Evolutionary conservation across 2,329 filamentous ascomycete species (phyloP).

Genomic region (Trichophyton rubrum): DNA sequence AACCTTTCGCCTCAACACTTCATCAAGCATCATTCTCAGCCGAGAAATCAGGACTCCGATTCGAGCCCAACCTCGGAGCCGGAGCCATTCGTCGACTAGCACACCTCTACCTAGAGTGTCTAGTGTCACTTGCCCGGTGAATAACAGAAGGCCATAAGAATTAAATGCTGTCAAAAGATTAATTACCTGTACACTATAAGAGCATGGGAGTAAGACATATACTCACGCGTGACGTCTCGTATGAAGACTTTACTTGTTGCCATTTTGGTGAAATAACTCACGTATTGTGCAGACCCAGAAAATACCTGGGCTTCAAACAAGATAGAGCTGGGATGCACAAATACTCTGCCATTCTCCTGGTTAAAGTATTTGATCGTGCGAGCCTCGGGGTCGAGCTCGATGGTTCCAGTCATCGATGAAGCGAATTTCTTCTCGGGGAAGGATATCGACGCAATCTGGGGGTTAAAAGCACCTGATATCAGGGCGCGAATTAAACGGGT

Average conservation of each 20-base stretch:
- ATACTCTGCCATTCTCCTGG: conserved; percentile 72
- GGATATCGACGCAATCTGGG: conserved; percentile 82
- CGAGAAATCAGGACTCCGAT: conserved; percentile 82
- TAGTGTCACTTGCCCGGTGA: conserved; percentile 70
- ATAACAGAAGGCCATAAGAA: conserved; percentile 74
- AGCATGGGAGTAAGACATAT: background rate
- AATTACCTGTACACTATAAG: conserved; percentile 6
- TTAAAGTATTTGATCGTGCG: conserved; percentile 86
- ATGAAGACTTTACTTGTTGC: conserved; percentile 86
- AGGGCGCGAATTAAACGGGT: conserved; percentile 52
- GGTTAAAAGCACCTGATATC: conserved; percentile 61
- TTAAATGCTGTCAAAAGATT: conserved; percentile 51
- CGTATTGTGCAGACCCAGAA: conserved; percentile 59
- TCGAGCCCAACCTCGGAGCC: conserved; percentile 79
- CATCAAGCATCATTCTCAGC: conserved; percentile 74
- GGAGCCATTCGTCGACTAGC: conserved; percentile 82
- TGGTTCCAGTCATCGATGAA: conserved; percentile 70
- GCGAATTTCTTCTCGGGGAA: conserved; percentile 95
- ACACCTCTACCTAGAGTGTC: conserved; percentile 80
- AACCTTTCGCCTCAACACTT: conserved; percentile 66
- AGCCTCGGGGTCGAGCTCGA: conserved; percentile 87
- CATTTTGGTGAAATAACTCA: conserved; percentile 88
- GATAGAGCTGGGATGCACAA: conserved; percentile 80
- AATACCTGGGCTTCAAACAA: conserved; percentile 75
- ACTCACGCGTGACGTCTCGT: conserved; percentile 73